Conservation (phyloP, 2,329 filamentous ascomycete genomes). For the Dryadomyces sulphureus region DNA sequence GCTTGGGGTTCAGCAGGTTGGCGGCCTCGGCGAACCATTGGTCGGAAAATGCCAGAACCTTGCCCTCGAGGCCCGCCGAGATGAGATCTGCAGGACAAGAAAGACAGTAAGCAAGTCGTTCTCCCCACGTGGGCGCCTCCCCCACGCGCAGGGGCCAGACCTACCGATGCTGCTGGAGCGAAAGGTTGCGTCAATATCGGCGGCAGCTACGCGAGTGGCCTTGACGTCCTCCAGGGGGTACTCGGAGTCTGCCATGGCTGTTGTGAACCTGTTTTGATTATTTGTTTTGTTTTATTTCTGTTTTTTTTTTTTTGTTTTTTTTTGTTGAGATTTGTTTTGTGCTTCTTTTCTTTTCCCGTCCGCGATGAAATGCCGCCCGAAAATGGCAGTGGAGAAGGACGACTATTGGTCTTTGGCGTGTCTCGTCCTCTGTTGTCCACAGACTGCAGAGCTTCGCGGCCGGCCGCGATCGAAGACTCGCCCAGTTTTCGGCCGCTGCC, state of each 20-base stretch:
- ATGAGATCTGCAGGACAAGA: constrained; percentile 33
- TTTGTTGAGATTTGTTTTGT: background rate
- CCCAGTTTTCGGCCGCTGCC: no score
- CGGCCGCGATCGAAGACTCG: no score
- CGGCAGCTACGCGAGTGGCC: constrained; percentile 31
- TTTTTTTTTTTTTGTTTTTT: no score
- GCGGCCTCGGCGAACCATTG: constrained; percentile 54
- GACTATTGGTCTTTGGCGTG: no score
- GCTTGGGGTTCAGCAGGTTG: constrained; percentile 48
- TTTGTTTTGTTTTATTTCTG: background rate
- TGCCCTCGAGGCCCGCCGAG: constrained; percentile 45
- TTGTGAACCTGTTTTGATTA: no score
- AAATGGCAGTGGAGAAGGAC: background rate
- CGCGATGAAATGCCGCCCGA: background rate
- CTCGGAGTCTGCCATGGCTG: constrained; percentile 17
- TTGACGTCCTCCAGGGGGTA: constrained; percentile 43
- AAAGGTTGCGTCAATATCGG: constrained; percentile 46
- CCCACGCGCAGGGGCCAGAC: constrained; percentile 15
- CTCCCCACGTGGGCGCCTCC: no score
- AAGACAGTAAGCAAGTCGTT: background rate
- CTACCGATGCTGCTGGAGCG: constrained; percentile 45
- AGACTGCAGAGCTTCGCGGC: no score
- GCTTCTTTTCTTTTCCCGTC: background rate
- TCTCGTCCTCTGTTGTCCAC: no score
- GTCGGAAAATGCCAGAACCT: constrained; percentile 50